phyloP scores from a whole-genome alignment of 2,329 filamentous ascomycete genomes.

The Microsporum audouinii region DNA sequence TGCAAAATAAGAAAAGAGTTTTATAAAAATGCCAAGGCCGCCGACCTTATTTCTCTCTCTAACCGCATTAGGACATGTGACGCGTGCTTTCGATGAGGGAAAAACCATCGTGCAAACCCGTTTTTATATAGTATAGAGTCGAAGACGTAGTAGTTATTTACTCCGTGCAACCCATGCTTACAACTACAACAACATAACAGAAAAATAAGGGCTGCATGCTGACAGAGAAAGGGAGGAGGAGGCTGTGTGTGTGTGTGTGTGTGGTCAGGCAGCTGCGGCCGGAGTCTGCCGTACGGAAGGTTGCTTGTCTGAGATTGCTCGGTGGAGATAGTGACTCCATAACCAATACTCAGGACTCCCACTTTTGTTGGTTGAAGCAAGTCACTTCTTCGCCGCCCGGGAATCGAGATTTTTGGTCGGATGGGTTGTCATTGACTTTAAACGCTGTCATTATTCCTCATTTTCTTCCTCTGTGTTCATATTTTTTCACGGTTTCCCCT shows the following conservation, averaged over 20 bases:
- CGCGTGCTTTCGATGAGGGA: neutral
- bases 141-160: neutral
- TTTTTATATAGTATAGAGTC: neutral
- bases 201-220: neutral
- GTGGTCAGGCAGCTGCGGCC: neutral
- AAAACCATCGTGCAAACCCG: neutral
- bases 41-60: neutral
- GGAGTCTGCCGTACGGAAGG: neutral
- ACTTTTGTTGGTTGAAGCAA: neutral
- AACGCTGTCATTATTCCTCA: neutral
- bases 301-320: neutral
- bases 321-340: neutral
- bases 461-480: neutral
- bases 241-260: neutral
- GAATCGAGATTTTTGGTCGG: neutral
- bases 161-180: neutral
- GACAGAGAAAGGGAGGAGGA: neutral
- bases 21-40: constrained; percentile 2
- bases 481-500: no score
- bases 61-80: neutral
- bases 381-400: neutral
- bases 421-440: neutral
- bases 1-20: neutral
- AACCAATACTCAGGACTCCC: neutral
- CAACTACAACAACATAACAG: neutral